These are phyloP conservation scores for Pleurotus citrinopileatus DNA, from an alignment of 768 basidiomycete species.

Conservation along the genomic window DNA sequence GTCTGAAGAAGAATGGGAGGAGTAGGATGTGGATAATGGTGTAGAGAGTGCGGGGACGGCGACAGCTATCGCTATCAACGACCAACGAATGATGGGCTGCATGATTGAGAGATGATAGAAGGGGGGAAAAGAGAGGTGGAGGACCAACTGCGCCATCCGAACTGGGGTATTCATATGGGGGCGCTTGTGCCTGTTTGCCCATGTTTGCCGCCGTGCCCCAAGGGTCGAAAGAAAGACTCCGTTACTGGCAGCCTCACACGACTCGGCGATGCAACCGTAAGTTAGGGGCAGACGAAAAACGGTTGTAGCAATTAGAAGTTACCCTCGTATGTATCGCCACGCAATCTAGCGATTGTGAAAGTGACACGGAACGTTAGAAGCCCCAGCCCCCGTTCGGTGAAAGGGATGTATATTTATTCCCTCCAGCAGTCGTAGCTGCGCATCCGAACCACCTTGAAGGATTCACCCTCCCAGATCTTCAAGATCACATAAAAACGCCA, in stretches of 20 bases:
- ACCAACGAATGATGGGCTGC: slow-evolving; percentile 39
- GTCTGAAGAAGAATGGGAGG: slow-evolving; percentile 20
- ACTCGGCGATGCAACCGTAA: neutral
- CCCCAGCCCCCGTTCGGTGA: too few relatives aligned
- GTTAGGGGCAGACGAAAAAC: too few relatives aligned
- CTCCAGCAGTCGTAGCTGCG: too few relatives aligned
- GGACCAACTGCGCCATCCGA: slow-evolving; percentile 3
- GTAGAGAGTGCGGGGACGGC: slow-evolving; percentile 45
- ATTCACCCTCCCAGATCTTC: too few relatives aligned
- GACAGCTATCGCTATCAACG: slow-evolving; percentile 38
- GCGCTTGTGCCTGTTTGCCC: slow-evolving; percentile 1
- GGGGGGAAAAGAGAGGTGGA: slow-evolving; percentile 8
- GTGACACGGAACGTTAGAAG: too few relatives aligned
- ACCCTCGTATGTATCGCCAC: too few relatives aligned
- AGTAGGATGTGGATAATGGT: slow-evolving; percentile 19
- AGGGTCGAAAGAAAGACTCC: too few relatives aligned
- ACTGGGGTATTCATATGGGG: slow-evolving; percentile 4
- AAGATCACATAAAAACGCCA: too few relatives aligned
- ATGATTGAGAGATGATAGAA: slow-evolving; percentile 35
- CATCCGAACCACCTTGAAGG: too few relatives aligned
- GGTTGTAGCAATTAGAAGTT: too few relatives aligned
- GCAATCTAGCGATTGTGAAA: too few relatives aligned
- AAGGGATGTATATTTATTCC: too few relatives aligned
- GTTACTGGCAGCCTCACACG: neutral
- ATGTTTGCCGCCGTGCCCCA: slow-evolving; percentile 1